phyloP scores from a whole-genome alignment of 441 rosid species.

The Syzygium syzygioides region DNA sequence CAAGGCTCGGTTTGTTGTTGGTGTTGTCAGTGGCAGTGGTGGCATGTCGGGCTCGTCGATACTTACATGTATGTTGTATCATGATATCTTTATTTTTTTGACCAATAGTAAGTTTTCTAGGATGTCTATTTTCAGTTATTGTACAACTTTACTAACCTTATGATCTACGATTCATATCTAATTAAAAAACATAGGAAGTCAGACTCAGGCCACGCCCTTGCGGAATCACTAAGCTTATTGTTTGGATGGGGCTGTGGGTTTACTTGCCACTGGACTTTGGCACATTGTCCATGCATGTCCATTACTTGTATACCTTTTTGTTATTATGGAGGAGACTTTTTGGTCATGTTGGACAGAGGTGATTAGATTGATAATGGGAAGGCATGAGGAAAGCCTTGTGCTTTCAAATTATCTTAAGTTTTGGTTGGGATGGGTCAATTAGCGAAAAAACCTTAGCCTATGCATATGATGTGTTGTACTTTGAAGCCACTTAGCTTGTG shows the following conservation, averaged over 20 bases:
- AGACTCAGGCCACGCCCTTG: background rate
- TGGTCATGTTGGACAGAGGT: background rate
- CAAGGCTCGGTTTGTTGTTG: background rate
- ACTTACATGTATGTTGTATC: background rate
- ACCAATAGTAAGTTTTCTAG: background rate
- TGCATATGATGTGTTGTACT: background rate
- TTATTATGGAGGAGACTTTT: background rate
- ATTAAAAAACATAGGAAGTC: background rate
- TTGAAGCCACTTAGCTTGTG: background rate
- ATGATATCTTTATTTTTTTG: background rate
- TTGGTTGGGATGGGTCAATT: background rate
- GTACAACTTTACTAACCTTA: background rate
- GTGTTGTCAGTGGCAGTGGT: background rate
- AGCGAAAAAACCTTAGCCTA: background rate
- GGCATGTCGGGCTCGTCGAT: background rate
- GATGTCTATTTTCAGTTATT: background rate
- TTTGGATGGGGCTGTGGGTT: background rate
- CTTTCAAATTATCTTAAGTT: background rate
- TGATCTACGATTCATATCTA: background rate
- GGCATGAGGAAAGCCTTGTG: background rate
- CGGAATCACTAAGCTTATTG: background rate
- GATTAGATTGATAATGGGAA: background rate
- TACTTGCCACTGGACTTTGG: background rate
- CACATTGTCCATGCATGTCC: background rate
- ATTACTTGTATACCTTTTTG: background rate